These are phyloP conservation scores for Sclerotinia nivalis DNA, from an alignment of 2,329 filamentous ascomycete genomes.

Conservation along the genomic window DNA sequence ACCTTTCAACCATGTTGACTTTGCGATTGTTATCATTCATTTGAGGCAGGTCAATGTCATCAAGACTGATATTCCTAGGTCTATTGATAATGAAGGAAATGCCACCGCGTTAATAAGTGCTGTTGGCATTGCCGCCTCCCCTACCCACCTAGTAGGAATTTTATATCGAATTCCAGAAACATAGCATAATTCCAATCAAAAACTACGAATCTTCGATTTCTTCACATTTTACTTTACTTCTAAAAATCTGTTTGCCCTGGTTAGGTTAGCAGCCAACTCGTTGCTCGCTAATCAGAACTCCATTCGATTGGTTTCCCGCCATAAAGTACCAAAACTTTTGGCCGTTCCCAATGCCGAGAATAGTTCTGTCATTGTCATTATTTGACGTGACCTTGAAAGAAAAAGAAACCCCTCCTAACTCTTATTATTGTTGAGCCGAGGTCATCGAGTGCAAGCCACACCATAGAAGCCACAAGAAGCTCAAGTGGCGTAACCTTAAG, in stretches of 20 bases:
- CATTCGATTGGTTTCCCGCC: background rate
- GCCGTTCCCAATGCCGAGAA: background rate
- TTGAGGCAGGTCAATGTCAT: conserved; percentile 2
- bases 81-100: background rate
- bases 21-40: conserved; percentile 1
- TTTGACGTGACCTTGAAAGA: background rate
- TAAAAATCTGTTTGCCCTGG: background rate
- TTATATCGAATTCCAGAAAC: background rate
- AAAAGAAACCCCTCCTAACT: background rate
- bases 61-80: background rate
- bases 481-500: background rate
- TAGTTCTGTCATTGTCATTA: background rate
- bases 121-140: background rate
- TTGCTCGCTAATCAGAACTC: background rate
- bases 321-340: background rate
- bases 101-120: too few species aligned
- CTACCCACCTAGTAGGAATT: too few species aligned
- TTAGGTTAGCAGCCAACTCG: background rate
- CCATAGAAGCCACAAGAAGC: background rate
- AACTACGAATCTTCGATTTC: background rate
- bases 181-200: background rate
- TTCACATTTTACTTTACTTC: background rate
- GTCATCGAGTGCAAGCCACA: background rate
- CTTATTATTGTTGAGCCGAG: background rate
- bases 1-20: too few species aligned